phyloP scores from a whole-genome alignment of 805 yeast genomes.

The Candida orba region DNA sequence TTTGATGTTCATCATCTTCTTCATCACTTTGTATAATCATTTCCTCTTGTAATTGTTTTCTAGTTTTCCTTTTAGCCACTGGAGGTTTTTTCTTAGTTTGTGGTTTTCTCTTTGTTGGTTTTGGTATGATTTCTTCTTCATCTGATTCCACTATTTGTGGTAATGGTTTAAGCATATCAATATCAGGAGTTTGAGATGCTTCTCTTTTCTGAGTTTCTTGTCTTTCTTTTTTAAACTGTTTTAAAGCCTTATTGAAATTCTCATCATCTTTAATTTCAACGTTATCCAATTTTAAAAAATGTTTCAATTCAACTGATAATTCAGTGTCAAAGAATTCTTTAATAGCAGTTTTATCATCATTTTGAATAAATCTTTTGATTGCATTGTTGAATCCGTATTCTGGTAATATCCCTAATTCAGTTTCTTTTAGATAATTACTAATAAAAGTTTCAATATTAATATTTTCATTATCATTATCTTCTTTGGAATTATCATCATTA shows the following conservation, averaged over 20 bases:
- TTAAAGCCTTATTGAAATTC: slow-evolving; percentile 38
- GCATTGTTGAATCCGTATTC: slow-evolving; percentile 71
- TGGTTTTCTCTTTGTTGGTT: neutral
- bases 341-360: slow-evolving; percentile 73
- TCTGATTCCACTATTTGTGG: slow-evolving; percentile 5
- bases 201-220: slow-evolving; percentile 4
- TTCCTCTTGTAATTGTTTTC: neutral
- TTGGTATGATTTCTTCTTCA: neutral
- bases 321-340: slow-evolving; percentile 55
- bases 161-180: neutral
- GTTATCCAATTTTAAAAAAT: slow-evolving; percentile 30
- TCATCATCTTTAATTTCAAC: slow-evolving; percentile 28
- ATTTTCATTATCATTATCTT: slow-evolving; percentile 32
- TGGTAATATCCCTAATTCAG: slow-evolving; percentile 62
- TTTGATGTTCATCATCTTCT: no score
- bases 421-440: slow-evolving; percentile 51
- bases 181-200: neutral
- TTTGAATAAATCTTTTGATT: slow-evolving; percentile 63
- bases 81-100: neutral
- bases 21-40: neutral
- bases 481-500: slow-evolving; percentile 10
- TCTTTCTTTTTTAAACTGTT: slow-evolving; percentile 32
- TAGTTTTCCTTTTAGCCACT: neutral
- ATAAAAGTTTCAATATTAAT: slow-evolving; percentile 58
- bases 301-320: slow-evolving; percentile 15